Conservation (phyloP, 1,139 yeast genomes). For the Pichiaceae sp. region DNA sequence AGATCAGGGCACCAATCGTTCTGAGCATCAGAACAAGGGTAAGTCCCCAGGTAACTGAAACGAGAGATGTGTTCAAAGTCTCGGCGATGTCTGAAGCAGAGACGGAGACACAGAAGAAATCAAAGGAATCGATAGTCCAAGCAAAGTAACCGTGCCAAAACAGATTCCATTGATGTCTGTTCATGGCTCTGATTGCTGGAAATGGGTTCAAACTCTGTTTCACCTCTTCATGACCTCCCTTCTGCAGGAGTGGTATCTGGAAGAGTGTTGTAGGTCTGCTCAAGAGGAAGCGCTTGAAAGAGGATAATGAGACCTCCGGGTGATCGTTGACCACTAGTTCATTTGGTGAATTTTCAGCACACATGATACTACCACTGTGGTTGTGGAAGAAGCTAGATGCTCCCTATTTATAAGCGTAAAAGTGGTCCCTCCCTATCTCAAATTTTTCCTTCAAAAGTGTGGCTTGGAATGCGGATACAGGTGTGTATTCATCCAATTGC, state of each 20-base stretch:
- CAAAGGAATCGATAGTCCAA: conserved; percentile 46
- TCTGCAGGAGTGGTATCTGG: neutral
- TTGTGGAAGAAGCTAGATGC: no score
- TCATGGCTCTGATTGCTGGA: conserved; percentile 28
- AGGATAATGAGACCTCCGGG: neutral
- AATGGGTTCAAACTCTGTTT: conserved; percentile 24
- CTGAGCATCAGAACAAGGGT: conserved; percentile 52
- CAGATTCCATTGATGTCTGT: conserved; percentile 32
- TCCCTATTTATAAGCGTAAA: no score
- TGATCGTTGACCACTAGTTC: neutral
- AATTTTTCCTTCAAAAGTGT: no score
- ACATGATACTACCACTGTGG: no score
- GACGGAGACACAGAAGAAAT: conserved; percentile 42
- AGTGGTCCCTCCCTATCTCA: no score
- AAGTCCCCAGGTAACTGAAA: conserved; percentile 47
- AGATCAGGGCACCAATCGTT: conserved; percentile 49
- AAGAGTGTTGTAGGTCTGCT: conserved; percentile 1
- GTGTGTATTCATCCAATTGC: no score
- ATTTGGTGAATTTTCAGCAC: no score
- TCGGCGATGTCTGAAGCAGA: conserved; percentile 36
- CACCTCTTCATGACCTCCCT: conserved; percentile 4
- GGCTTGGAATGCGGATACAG: no score
- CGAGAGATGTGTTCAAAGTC: conserved; percentile 31
- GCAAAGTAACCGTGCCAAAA: conserved; percentile 37
- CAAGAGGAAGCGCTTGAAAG: neutral